Evolutionary conservation across 345 rosid species (phyloP).

Genomic region (Lumnitzera littorea): DNA sequence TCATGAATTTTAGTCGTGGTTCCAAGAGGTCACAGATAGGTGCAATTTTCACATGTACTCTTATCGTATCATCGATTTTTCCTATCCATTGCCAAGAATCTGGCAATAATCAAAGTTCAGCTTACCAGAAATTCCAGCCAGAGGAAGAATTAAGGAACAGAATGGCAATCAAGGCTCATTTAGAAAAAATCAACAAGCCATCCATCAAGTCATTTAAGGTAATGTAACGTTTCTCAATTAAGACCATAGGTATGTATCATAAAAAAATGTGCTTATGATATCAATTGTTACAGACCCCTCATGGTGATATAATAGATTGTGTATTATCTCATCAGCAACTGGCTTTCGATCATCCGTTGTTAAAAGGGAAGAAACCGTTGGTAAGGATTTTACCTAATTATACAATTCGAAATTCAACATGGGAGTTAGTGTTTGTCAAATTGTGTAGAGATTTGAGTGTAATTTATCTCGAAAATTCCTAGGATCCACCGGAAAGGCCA

Average conservation of each 20-base stretch:
- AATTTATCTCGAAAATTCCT: neutral
- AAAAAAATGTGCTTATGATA: neutral
- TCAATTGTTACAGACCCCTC: constrained; percentile 54
- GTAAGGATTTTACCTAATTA: constrained; percentile 22
- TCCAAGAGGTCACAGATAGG: too few species aligned
- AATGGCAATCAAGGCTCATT: constrained; percentile 46
- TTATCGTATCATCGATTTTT: constrained; percentile 21
- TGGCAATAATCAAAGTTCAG: constrained; percentile 16
- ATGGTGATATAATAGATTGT: constrained; percentile 86
- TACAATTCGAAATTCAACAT: neutral
- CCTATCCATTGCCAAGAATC: constrained; percentile 36
- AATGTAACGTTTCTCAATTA: constrained; percentile 3
- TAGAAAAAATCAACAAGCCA: constrained; percentile 83
- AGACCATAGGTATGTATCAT: neutral
- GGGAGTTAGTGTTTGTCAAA: too few species aligned
- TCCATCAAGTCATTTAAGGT: constrained; percentile 78
- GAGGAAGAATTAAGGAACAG: constrained; percentile 49
- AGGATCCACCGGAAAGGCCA: constrained; percentile 83
- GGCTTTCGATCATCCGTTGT: constrained; percentile 82
- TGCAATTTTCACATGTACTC: too few species aligned
- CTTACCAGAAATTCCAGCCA: constrained; percentile 55
- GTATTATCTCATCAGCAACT: constrained; percentile 70
- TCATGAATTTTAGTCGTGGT: too few species aligned
- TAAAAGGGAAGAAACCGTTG: constrained; percentile 63
- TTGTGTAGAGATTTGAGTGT: too few species aligned